Base-by-base conservation (phyloP, 2,329 filamentous ascomycete genomes). In the Cryphonectria carpinicola region DNA sequence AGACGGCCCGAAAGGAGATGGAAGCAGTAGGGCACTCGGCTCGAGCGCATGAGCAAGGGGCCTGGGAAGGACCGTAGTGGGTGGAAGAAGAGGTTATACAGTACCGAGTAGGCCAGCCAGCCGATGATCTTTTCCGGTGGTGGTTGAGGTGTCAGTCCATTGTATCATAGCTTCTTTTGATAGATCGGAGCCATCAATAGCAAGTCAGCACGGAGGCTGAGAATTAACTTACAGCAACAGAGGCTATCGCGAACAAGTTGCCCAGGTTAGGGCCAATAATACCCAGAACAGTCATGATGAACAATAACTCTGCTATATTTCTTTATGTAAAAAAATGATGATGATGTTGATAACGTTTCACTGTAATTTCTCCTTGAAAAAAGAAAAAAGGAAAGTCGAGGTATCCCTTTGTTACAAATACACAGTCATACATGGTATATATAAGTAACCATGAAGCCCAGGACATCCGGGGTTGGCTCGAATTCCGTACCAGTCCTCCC, bases 21-120 rank as follows among this genome's bases (percentile, higher is more conserved):
- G 66, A 63, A 41, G 69, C 49, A 65, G 66, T 73, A 69, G 35
- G 66, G 64, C 17, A 71, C n/a, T 32, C 70, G 70, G 22, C 73
- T 74, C 1, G 70, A 71, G 37, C 69, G 68, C 56, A 72, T 72
- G 28, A 72, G 66, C n/a, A 68, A 67, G 11, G 75, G 74, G 17
- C 75, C 75, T 1, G 75, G 74, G 63, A 72, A 73, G 41, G 70
- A 69, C 6, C 74, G 65, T 19, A 76, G 71, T 14, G 74, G 75
- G 68, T 75, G 74, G 52, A 76, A 67, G 68, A 70, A 71, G 41
- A 75, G 39, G n/a, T 74, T 70, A 32, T 74, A 74, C 41, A 73
- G 22, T 37, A 65, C 32, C 17, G 56, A 25, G 63, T 49, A 39
- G 32, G 68, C 17, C 65, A 70, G 10, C 32, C 61, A 72, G 54